Evolutionary conservation across 768 basidiomycete genomes (phyloP).

Genomic region (Chiua virens): DNA sequence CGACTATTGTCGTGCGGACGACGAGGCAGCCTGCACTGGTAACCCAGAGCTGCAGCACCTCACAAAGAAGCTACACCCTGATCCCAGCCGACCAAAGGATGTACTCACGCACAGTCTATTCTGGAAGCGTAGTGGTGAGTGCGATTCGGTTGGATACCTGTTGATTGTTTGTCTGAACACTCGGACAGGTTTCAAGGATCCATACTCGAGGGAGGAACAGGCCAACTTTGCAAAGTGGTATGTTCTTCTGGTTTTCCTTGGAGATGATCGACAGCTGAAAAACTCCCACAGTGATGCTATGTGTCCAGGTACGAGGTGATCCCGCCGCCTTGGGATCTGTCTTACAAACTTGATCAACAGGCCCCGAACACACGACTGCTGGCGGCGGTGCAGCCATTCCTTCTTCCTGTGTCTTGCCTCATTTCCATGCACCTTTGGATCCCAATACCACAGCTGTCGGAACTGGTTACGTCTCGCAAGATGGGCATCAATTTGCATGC

Average conservation of each 20-base stretch:
- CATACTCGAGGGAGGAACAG: constrained; percentile 60
- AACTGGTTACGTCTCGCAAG: constrained; percentile 51
- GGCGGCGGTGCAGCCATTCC: constrained; percentile 41
- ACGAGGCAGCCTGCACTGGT: constrained; percentile 35
- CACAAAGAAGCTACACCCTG: constrained; percentile 40
- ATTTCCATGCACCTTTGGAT: constrained; percentile 46
- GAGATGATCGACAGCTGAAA: neutral
- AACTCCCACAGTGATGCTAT: constrained; percentile 42
- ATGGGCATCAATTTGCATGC: constrained; percentile 57
- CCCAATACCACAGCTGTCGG: constrained; percentile 28
- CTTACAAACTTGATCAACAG: constrained; percentile 31
- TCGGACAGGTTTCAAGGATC: constrained; percentile 57
- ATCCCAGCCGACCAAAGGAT: constrained; percentile 51
- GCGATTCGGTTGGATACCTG: neutral
- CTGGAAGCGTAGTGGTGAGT: constrained; percentile 58
- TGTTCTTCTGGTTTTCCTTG: constrained; percentile 3
- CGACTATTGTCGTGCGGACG: constrained; percentile 50
- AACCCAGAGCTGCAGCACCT: constrained; percentile 50
- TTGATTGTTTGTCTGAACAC: neutral
- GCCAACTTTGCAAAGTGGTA: constrained; percentile 55
- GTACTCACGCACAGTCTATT: constrained; percentile 51
- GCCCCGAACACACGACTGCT: constrained; percentile 48
- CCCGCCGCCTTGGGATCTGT: neutral
- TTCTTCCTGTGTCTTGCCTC: constrained; percentile 53
- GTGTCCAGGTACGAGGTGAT: constrained; percentile 42